Evolutionary conservation across 1,284 basidiomycete genomes (phyloP).

Genomic region (Paramarasmius palmivorus): DNA sequence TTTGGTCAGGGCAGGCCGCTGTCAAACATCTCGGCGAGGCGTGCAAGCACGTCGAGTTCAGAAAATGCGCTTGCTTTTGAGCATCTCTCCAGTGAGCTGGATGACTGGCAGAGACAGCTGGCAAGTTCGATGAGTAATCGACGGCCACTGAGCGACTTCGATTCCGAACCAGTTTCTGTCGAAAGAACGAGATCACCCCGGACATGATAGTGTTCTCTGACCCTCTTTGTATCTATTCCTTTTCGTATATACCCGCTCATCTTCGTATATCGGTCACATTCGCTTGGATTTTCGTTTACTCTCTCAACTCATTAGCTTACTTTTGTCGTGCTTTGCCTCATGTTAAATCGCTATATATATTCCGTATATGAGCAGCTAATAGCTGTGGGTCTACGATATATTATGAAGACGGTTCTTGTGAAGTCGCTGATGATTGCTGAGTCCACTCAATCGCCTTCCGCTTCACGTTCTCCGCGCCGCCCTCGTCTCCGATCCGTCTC

Average conservation of each 20-base stretch:
- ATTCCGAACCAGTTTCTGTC: constrained; percentile 49
- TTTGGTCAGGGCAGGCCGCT: constrained; percentile 64
- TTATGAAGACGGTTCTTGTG: not conserved
- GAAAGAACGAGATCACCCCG: constrained; percentile 65
- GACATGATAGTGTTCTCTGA: constrained; percentile 48
- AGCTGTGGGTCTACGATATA: not conserved
- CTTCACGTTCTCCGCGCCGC: constrained; percentile 83
- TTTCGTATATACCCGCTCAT: constrained; percentile 49
- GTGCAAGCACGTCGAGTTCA: constrained; percentile 76
- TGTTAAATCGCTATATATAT: not conserved
- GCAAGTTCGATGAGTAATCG: constrained; percentile 74
- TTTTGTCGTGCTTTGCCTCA: constrained; percentile 3
- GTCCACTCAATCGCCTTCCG: constrained; percentile 90
- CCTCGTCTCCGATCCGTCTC: constrained; percentile 82
- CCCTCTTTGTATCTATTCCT: constrained; percentile 45
- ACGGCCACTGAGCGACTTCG: constrained; percentile 70
- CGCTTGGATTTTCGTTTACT: constrained; percentile 51
- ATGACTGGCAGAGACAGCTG: constrained; percentile 81
- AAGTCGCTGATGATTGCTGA: constrained; percentile 37
- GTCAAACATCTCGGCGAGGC: constrained; percentile 63
- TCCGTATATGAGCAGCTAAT: not conserved
- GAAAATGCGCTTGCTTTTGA: constrained; percentile 77
- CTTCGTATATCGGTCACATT: constrained; percentile 39
- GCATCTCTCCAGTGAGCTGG: constrained; percentile 73
- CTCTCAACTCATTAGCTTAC: constrained; percentile 36